Evolutionary conservation across 208 protist genomes (phyloP), one percentile per base, ranked within the genome.

Genomic region (Jaenimonas drosophilae): DNA sequence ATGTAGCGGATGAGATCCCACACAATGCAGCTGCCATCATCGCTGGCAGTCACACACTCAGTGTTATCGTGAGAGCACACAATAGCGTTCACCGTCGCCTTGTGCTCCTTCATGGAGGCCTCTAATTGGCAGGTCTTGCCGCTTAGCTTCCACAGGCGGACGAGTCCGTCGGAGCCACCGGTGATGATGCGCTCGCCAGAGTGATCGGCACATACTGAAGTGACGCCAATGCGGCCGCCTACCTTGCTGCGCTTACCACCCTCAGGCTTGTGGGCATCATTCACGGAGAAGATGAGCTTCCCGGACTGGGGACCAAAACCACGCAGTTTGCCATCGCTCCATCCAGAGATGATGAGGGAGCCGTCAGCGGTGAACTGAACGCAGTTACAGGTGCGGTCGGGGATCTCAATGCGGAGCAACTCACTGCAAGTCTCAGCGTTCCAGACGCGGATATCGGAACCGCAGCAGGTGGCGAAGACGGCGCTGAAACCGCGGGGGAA

Each of bases 81-180:
- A 27, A 97, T 83, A 7, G 70, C 61, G 48, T 96, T 96, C 7
- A 97, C 75, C 1, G 76, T 81, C 3, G 70, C 75, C 72, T 96
- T 97, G 76, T 98, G 96, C 73, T 98, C 94, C 59, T 97, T 97
- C 90, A 98, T 96, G 24, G 80, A 86, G 5, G 87, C 77, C 45
- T 91, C 70, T 41, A 98, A 70, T n/a, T 64, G 60, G 62, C 94
- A 96, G 14, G 71, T 76, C 7, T 51, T 39, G 19, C 70, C 77
- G 24, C 41, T 28, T 12, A 97, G 49, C 4, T 54, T 19, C 94
- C 94, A 97, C 28, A 97, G 74, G 1, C 94, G 86, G 28, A 97
- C 91, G 45, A 93, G 80, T 12, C 90, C 89, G 55, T 97, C 92
- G 4, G 78, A 78, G 21, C 96, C 96, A 46, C 96, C 96, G 17